phyloP scores from a whole-genome alignment of 805 yeast genomes.

The Candida berthetii region DNA sequence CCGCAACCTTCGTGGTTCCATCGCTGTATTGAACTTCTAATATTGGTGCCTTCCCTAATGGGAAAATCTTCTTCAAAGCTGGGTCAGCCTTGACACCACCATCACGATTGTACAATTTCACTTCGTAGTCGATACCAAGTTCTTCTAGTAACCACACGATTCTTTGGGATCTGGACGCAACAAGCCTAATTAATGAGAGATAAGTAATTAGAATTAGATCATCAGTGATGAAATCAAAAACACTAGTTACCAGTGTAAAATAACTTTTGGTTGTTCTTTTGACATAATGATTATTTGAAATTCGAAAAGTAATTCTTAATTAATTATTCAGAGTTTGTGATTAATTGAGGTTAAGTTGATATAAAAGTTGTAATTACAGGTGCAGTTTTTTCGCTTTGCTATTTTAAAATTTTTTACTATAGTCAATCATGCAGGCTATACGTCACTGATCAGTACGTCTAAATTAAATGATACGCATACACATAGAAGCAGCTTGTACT shows the following conservation, averaged over 20 bases:
- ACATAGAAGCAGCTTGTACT: too few species aligned
- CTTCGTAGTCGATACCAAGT: conserved; percentile 45
- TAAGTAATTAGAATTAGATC: not conserved
- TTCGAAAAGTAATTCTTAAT: too few species aligned
- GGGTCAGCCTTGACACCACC: conserved; percentile 41
- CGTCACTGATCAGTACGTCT: too few species aligned
- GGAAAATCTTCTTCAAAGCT: conserved; percentile 46
- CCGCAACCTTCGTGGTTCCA: conserved; percentile 27
- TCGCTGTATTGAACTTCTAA: conserved; percentile 36
- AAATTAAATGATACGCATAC: too few species aligned
- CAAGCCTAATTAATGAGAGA: conserved; percentile 32
- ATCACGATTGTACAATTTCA: conserved; percentile 46
- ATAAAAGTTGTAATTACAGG: too few species aligned
- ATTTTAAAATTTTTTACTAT: too few species aligned
- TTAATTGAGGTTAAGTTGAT: too few species aligned
- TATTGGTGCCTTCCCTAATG: conserved; percentile 60
- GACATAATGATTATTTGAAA: not conserved
- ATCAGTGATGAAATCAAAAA: too few species aligned
- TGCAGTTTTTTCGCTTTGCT: too few species aligned
- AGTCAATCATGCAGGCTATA: too few species aligned
- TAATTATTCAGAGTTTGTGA: too few species aligned
- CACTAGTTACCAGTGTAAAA: conserved; percentile 15
- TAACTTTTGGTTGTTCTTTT: conserved; percentile 7
- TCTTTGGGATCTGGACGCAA: conserved; percentile 54
- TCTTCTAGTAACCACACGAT: conserved; percentile 63